Evolutionary conservation across 1,284 basidiomycete species (phyloP).

Genomic region (Fistulina hepatica): DNA sequence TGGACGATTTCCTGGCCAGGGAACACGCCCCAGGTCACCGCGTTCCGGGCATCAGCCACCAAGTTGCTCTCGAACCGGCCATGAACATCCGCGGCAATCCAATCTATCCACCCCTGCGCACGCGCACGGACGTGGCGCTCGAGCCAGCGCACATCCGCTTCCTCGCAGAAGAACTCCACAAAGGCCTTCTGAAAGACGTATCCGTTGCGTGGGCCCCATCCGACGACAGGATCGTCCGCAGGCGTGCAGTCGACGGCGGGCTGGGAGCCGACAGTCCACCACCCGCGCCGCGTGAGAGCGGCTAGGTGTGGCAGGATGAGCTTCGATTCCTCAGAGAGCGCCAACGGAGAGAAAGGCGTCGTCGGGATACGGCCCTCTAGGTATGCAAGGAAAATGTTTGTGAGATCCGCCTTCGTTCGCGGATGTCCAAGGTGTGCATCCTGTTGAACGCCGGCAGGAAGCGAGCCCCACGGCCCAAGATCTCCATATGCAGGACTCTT

Average conservation of each 20-base stretch:
- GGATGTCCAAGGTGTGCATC: slow-evolving; percentile 79
- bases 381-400: slow-evolving; percentile 70
- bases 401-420: slow-evolving; percentile 59
- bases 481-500: slow-evolving; percentile 93
- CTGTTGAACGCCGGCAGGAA: slow-evolving; percentile 24
- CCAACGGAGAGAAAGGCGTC: slow-evolving; percentile 86
- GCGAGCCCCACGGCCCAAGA: slow-evolving; percentile 56
- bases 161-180: slow-evolving; percentile 87
- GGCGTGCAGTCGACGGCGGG: slow-evolving; percentile 79
- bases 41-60: slow-evolving; percentile 73
- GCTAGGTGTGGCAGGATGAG: slow-evolving; percentile 76
- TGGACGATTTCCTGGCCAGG: slow-evolving; percentile 94
- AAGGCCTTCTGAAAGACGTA: slow-evolving; percentile 98
- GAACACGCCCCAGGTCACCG: slow-evolving; percentile 99
- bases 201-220: slow-evolving; percentile 88
- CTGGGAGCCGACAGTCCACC: slow-evolving; percentile 97
- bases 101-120: slow-evolving; percentile 64
- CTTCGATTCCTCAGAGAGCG: slow-evolving; percentile 77
- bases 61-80: slow-evolving; percentile 82
- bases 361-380: slow-evolving; percentile 59
- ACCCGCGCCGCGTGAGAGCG: slow-evolving; percentile 62
- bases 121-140: slow-evolving; percentile 44
- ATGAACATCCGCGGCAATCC: slow-evolving; percentile 77
- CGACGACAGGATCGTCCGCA: slow-evolving; percentile 70
- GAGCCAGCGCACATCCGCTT: slow-evolving; percentile 53